Evolutionary conservation across 2,329 filamentous ascomycete genomes (phyloP).

Genomic region (Colletotrichum sublineola): DNA sequence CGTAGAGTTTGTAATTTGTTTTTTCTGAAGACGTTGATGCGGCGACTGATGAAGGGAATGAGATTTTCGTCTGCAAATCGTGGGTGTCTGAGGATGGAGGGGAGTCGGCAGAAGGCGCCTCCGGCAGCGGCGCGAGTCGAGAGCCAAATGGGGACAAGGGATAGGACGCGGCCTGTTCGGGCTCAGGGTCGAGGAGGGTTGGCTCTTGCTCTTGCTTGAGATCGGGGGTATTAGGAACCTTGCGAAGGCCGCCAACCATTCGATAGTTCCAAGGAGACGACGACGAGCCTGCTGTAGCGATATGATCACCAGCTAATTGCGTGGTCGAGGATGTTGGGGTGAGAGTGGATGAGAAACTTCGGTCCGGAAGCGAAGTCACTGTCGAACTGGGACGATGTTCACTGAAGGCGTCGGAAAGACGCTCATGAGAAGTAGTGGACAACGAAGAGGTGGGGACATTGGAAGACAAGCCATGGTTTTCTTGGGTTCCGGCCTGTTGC

Average conservation of each 20-base stretch:
- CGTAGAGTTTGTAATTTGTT: slow-evolving; percentile 70
- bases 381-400: slow-evolving; percentile 64
- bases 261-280: slow-evolving; percentile 66
- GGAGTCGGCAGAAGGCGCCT: slow-evolving; percentile 39
- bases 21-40: slow-evolving; percentile 63
- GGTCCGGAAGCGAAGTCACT: slow-evolving; percentile 62
- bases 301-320: slow-evolving; percentile 53
- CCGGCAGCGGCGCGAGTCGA: slow-evolving; percentile 51
- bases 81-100: slow-evolving; percentile 20
- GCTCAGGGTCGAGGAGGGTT: slow-evolving; percentile 31
- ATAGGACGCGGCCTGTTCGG: slow-evolving; percentile 35
- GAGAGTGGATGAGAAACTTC: slow-evolving; percentile 53
- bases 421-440: slow-evolving; percentile 64
- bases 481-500: slow-evolving; percentile 23
- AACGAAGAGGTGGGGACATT: slow-evolving; percentile 60
- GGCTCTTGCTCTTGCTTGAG: slow-evolving; percentile 56
- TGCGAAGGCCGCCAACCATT: slow-evolving; percentile 67
- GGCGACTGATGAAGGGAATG: slow-evolving; percentile 49
- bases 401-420: slow-evolving; percentile 61
- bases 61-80: slow-evolving; percentile 45
- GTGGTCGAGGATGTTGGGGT: slow-evolving; percentile 52
- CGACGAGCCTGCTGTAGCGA: slow-evolving; percentile 41
- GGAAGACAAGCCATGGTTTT: slow-evolving; percentile 45
- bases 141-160: slow-evolving; percentile 44
- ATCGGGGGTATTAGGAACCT: slow-evolving; percentile 62